Base-by-base conservation (phyloP, 768 basidiomycete genomes). In the Trametes villosa region DNA sequence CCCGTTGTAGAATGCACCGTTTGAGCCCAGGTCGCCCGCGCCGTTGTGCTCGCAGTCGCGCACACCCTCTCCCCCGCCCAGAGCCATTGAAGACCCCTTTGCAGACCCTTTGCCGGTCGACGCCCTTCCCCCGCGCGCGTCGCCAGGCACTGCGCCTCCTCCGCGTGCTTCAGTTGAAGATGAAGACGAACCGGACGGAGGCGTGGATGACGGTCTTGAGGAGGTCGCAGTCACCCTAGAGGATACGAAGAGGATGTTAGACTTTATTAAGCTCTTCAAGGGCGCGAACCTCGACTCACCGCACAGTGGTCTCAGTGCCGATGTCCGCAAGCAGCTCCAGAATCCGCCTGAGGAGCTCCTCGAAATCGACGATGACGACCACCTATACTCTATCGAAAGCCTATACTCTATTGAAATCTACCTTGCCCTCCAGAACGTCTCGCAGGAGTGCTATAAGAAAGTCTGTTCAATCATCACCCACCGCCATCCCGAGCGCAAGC, bases 361-460 rank as follows among this genome's bases (percentile, higher is more conserved):
- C 3, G 12, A 42, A 20, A 29, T 48, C 15, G 13, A 13, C 9
- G 29, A 55, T n/a, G 9, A 24, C 26, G 42, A 45, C 17, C 29
- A 45, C 31, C 2, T 34, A 6, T 34, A 33, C 24, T 18, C n/a
- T n/a, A n/a, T n/a, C n/a, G n/a, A n/a, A n/a, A n/a, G n/a, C n/a
- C n/a, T n/a, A n/a, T n/a, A n/a, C n/a, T 18, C 42, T 2, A 30
- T 55, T 7, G 42, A 36, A 30, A 4, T 55, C 29, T 55, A 45
- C 30, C 18, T 57, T 22, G 45, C n/a, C 4, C 12, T 27, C 9
- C 30, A 34, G 4, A 50, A 49, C 31, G 36, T 5, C 3, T 41
- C 56, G 2, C 27, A 38, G 45, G 56, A 57, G 26, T 15, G 30
- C 5, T 57, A 57, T 24, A n/a, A 57, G 31, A 41, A 30, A 7